Conservation (phyloP, 2,329 filamentous ascomycete genomes). For the Knufia fluminis region DNA sequence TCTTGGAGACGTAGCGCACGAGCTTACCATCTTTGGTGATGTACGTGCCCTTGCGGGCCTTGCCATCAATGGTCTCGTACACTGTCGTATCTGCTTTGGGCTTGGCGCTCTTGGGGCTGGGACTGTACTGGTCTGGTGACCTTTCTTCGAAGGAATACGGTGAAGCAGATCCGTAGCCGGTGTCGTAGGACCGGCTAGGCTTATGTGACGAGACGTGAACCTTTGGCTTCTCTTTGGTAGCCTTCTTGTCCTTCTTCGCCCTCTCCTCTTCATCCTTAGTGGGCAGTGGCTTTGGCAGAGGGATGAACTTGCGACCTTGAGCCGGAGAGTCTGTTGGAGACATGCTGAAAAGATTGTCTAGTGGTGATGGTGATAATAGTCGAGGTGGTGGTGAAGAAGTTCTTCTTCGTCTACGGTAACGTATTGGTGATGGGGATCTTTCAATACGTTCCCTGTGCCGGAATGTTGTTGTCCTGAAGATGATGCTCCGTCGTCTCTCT, state of each 20-base stretch:
- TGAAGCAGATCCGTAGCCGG: conserved; percentile 5
- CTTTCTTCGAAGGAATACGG: conserved; percentile 8
- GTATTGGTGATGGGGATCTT: background rate
- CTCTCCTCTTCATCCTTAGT: conserved; percentile 3
- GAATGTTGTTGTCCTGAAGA: background rate
- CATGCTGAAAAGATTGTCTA: background rate
- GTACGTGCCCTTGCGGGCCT: background rate
- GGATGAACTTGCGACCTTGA: background rate
- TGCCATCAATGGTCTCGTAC: background rate
- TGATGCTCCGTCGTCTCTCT: conserved; percentile 1
- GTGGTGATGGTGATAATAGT: background rate
- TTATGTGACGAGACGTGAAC: background rate
- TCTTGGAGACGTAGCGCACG: background rate
- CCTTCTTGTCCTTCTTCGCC: conserved; percentile 5
- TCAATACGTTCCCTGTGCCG: conserved; percentile 2
- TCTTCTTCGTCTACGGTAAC: background rate
- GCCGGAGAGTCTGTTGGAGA: conserved; percentile 4
- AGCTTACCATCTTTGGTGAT: conserved; percentile 3
- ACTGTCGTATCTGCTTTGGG: background rate
- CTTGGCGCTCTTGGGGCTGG: conserved; percentile 1
- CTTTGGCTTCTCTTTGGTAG: conserved; percentile 7
- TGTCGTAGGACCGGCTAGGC: background rate
- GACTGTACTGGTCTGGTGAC: conserved; percentile 6
- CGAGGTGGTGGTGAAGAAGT: conserved; percentile 7
- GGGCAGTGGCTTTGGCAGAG: conserved; percentile 5